These are phyloP conservation scores for Hordeum vulgare DNA, from an alignment of 176 grass and related monocot genomes.

Conservation along the genomic window MorexV3_pseudomolecules_assembly NC_058518.1:482115485-482115984, in stretches of 20 bases:
- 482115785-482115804: background rate
- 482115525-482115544: background rate
- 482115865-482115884: background rate
- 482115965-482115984: conserved; percentile 43
- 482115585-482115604: background rate
- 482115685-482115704: background rate
- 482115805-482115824: too few species aligned
- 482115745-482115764: conserved; percentile 17
- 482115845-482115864: too few species aligned
- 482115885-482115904: conserved; percentile 8
- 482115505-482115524: background rate
- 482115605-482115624: conserved; percentile 31
- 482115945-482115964: conserved; percentile 27
- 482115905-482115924: conserved; percentile 51
- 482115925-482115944: background rate
- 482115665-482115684: background rate
- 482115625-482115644: conserved; percentile 25
- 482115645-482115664: conserved; percentile 26
- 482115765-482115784: conserved; percentile 34
- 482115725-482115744: conserved; percentile 14
- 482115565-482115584: background rate
- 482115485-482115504: background rate
- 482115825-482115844: too few species aligned
- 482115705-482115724: conserved; percentile 15
- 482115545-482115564: background rate